These are phyloP conservation scores for Annulohypoxylon nitens DNA, from an alignment of 495 filamentous ascomycete genomes.

Conservation along the genomic window DNA sequence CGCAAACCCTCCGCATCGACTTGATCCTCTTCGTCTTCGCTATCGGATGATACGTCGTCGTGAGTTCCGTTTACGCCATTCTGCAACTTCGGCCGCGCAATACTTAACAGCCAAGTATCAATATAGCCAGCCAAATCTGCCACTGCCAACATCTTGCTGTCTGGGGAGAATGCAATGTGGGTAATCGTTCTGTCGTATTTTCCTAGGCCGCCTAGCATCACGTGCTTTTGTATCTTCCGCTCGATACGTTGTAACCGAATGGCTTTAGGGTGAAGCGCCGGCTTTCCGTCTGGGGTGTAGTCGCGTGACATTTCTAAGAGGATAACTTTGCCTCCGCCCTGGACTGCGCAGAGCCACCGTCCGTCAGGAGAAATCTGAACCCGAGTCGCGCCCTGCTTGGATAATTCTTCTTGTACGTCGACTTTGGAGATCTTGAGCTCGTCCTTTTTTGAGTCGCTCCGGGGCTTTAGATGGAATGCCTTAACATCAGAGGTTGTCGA, in stretches of 20 bases:
- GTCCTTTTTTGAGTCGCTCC: constrained; percentile 59
- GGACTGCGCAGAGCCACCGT: constrained; percentile 81
- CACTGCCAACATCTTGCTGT: constrained; percentile 81
- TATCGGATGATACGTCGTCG: constrained; percentile 61
- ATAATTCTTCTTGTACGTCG: constrained; percentile 63
- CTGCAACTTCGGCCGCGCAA: constrained; percentile 58
- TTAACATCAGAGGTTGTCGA: constrained; percentile 83
- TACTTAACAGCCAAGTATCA: constrained; percentile 80
- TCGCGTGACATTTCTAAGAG: constrained; percentile 57
- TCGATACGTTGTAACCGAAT: constrained; percentile 69
- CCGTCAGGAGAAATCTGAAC: constrained; percentile 79
- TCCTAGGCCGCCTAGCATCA: constrained; percentile 77
- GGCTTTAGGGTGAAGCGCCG: constrained; percentile 61
- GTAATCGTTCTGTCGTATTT: constrained; percentile 82
- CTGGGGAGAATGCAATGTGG: constrained; percentile 80
- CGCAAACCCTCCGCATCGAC: constrained; percentile 7
- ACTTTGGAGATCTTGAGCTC: constrained; percentile 77
- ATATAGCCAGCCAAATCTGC: constrained; percentile 88
- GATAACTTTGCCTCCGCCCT: constrained; percentile 85
- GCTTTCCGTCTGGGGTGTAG: constrained; percentile 41
- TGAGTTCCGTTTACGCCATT: constrained; percentile 51
- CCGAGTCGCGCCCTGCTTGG: constrained; percentile 72
- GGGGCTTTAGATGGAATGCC: constrained; percentile 73
- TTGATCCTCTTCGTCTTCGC: constrained; percentile 65
- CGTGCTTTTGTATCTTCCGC: constrained; percentile 67